Base-by-base conservation (phyloP, 2,329 filamentous ascomycete species). In the Penicillium decumbens region DNA sequence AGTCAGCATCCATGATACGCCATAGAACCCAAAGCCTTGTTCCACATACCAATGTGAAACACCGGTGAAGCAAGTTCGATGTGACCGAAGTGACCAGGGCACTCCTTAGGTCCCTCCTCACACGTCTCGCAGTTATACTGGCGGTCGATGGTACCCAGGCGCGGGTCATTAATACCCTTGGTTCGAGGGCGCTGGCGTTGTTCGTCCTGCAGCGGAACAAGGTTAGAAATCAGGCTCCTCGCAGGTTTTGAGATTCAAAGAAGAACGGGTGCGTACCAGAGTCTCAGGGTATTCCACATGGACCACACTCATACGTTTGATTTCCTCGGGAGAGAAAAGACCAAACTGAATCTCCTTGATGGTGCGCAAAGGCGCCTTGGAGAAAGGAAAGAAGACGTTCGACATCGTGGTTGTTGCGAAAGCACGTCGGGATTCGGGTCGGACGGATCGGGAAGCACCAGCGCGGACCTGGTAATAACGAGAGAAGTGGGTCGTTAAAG, bases 321-420 rank as follows among this genome's bases (percentile, higher is more conserved):
- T 95, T 78, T 98, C 95, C 72, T 98, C 93, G 24, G 93, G 93
- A 30, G 93, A 95, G 73, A 98, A 83, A 69, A 98, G 82, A 68
- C 93, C 93, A 70, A 98, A 98, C 79, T 98, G 95, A 65, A 98
- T 95, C 80, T 98, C 95, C 80, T 96, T 87, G 66, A 98, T 91
- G 60, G 88, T 95, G 80, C 93, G 92, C 81, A 97, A 81, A 73
- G 91, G 91, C 82, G 88, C 91, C 81, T 88, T 91, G 71, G 89
- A 95, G 75, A 90, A 89, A 68, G 87, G 80, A 69, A 95, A 95
- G 71, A 85, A 85, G 61, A 92, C 85, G 76, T 95, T 95, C 77
- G 92, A 82, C 93, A 98, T 95, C 67, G 66, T 88, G 75, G 70
- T 56, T 50, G 53, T 57, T 46, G 49, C 42, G 49, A 47, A 55